These are phyloP conservation scores for Hapsidospora chrysogenum DNA, from an alignment of 495 filamentous ascomycete species.

Conservation along the genomic window DNA sequence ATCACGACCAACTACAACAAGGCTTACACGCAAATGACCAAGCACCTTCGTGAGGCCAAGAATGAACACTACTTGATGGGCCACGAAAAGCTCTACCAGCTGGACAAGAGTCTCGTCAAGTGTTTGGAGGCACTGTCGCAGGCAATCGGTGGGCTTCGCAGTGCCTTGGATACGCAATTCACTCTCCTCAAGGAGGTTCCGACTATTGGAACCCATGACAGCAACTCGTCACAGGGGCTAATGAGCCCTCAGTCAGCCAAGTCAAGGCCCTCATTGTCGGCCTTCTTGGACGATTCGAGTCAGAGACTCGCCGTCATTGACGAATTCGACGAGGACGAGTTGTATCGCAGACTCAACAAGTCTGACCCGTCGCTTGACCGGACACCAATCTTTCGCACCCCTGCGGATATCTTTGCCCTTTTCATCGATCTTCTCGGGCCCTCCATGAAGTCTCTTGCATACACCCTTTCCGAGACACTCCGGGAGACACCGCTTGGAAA, in stretches of 20 bases:
- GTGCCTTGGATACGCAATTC: slow-evolving; percentile 81
- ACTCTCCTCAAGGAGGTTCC: slow-evolving; percentile 51
- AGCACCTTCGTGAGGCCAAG: slow-evolving; percentile 73
- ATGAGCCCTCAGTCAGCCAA: slow-evolving; percentile 11
- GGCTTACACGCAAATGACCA: slow-evolving; percentile 55
- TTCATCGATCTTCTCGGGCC: slow-evolving; percentile 83
- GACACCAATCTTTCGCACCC: slow-evolving; percentile 23
- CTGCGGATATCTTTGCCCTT: slow-evolving; percentile 67
- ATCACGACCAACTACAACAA: slow-evolving; percentile 51
- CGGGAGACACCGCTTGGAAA: slow-evolving; percentile 69
- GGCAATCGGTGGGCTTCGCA: slow-evolving; percentile 78
- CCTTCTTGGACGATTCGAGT: slow-evolving; percentile 15
- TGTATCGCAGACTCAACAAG: not conserved
- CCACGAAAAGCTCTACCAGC: slow-evolving; percentile 62
- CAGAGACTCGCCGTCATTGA: slow-evolving; percentile 37
- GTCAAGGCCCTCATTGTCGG: slow-evolving; percentile 7
- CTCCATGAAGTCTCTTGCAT: slow-evolving; percentile 88
- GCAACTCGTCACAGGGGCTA: no score
- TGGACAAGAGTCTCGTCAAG: slow-evolving; percentile 65
- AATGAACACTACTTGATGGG: slow-evolving; percentile 79
- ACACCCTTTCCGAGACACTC: slow-evolving; percentile 75
- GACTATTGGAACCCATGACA: no score
- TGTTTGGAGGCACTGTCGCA: slow-evolving; percentile 79
- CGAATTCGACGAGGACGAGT: slow-evolving; percentile 18
- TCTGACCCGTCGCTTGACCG: slow-evolving; percentile 2